Evolutionary conservation across 148 eudicot genomes (phyloP).

Genomic region (Vaccinium corymbosum): DNA sequence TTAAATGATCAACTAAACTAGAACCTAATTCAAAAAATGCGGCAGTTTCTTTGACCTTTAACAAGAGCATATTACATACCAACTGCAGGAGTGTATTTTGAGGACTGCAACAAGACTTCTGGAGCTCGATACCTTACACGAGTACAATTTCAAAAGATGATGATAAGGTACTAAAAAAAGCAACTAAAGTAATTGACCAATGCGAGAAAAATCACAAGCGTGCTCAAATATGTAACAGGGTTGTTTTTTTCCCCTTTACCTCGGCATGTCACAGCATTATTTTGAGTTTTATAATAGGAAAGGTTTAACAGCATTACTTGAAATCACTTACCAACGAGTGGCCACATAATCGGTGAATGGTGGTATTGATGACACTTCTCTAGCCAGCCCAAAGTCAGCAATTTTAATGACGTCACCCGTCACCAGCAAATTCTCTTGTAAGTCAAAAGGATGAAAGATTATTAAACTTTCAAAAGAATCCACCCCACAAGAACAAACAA

Average conservation of each 20-base stretch:
- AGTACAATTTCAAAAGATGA: conserved; percentile 11
- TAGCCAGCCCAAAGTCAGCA: conserved; percentile 95
- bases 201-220: neutral
- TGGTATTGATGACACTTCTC: conserved; percentile 80
- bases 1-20: neutral
- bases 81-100: conserved; percentile 78
- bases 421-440: conserved; percentile 83
- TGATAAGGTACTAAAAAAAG: neutral
- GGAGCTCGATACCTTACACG: conserved; percentile 92
- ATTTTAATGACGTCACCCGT: conserved; percentile 67
- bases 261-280: neutral
- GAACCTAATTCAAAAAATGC: neutral
- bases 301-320: neutral
- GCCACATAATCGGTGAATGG: conserved; percentile 97
- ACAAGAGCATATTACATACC: conserved; percentile 40
- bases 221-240: neutral
- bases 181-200: neutral
- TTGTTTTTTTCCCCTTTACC: no score
- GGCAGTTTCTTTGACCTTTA: conserved; percentile 8
- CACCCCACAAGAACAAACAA: neutral
- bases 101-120: conserved; percentile 78
- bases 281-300: neutral
- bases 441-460: conserved; percentile 6
- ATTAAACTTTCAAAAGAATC: conserved; percentile 11
- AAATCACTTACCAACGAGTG: conserved; percentile 77